These are phyloP conservation scores for Alternaria sp. DNA, from an alignment of 2,329 filamentous ascomycete species.

Conservation along the genomic window DNA sequence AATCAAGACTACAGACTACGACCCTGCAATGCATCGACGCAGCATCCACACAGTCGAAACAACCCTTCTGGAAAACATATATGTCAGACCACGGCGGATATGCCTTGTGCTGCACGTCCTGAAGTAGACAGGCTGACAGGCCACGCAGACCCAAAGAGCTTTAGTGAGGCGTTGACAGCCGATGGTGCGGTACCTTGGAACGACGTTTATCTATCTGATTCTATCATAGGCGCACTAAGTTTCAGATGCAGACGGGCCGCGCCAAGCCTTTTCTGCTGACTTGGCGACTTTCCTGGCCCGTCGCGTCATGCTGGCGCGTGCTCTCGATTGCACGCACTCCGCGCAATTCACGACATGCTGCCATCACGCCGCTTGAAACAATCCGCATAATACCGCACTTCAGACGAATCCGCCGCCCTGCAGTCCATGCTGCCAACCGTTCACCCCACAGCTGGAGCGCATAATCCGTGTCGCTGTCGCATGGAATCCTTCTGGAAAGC, in stretches of 20 bases:
- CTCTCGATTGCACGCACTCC: background rate
- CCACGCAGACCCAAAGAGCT: background rate
- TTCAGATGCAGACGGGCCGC: constrained; percentile 22
- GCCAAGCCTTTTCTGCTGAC: constrained; percentile 16
- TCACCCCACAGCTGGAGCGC: constrained; percentile 16
- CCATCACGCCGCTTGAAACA: constrained; percentile 33
- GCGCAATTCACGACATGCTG: background rate
- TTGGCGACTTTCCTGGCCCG: constrained; percentile 16
- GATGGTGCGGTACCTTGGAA: constrained; percentile 14
- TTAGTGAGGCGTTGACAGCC: constrained; percentile 13
- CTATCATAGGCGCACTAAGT: constrained; percentile 35
- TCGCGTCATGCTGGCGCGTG: constrained; percentile 25
- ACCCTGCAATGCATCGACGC: constrained; percentile 4
- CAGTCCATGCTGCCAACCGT: constrained; percentile 5
- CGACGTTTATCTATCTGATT: constrained; percentile 27
- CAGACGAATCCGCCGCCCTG: constrained; percentile 1
- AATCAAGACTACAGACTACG: background rate
- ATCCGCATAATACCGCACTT: constrained; percentile 22
- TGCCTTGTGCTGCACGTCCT: constrained; percentile 13
- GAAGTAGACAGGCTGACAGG: constrained; percentile 7
- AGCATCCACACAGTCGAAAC: constrained; percentile 17
- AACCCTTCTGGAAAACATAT: constrained; percentile 9
- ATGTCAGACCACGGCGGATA: constrained; percentile 6
- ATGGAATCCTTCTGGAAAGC: constrained; percentile 38
- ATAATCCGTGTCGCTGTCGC: constrained; percentile 18